Evolutionary conservation across 805 yeast genomes (phyloP), one percentile per base, ranked within the genome.

Genomic region (Kazachstania viticola): DNA sequence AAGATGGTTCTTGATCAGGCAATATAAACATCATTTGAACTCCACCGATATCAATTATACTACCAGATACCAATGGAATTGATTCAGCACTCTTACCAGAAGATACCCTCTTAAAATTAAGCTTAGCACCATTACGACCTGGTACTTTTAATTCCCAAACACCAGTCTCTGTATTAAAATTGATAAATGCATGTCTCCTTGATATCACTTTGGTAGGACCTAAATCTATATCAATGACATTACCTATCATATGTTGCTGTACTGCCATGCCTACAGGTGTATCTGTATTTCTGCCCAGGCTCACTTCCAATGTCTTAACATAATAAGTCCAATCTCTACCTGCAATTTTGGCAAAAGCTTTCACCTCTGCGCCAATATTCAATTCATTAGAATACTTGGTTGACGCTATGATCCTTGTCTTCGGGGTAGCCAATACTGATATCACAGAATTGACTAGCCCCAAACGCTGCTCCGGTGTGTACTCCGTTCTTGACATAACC

Each of bases 1-100:
- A 65, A 25, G 56, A 60, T 3, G 95, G 94, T 9, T 73, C 71
- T 3, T 82, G 73, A 51, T 85, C 95, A 2, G 97, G 97, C 41
- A 88, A 62, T 22, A 88, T 85, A 51, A 91, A 88, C 93, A 91
- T 87, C 97, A 91, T 91, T 58, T 91, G 97, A 9, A 94, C 83
- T 5, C 95, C 95, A 9, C 97, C 97, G 28, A 91, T 75, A 47
- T 91, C 98, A 37, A 91, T 60, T 11, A 91, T 75, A 28, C 85
- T 79, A 13, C 98, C 98, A 2, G 91, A 77, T 31, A 69, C 67
- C 34, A 91, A 66, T 7, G 74, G 67, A 11, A 75, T 65, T 5
- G 73, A 64, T 9, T 60, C 42, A 5, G 60, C 56, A 25, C 58
- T 45, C 5, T 66, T 59, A 6, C 75, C 78, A 18, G 67, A 50